phyloP scores from a whole-genome alignment of 805 yeast genomes.

The Saccharomyces mikatae region DNA sequence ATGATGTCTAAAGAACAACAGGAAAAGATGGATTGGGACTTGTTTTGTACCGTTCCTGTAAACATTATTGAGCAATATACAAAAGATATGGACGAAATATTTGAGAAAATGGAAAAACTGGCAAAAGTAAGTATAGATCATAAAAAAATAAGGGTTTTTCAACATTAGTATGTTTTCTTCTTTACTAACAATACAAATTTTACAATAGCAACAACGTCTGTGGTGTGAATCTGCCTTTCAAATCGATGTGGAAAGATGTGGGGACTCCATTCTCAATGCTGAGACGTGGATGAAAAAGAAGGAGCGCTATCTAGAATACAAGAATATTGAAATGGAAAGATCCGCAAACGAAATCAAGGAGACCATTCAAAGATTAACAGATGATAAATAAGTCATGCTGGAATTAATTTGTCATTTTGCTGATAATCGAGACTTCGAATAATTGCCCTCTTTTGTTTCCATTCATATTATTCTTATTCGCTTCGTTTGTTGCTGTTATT shows the following conservation, averaged over 20 bases:
- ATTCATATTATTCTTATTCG: background rate
- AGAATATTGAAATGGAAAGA: conserved; percentile 14
- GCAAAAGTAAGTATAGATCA: conserved; percentile 16
- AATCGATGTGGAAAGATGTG: conserved; percentile 25
- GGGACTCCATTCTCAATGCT: conserved; percentile 20
- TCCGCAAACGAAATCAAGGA: conserved; percentile 24
- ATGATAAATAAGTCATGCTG: conserved; percentile 3
- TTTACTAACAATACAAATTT: background rate
- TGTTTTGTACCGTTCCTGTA: conserved; percentile 24
- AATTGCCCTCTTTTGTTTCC: background rate
- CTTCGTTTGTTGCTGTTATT: background rate
- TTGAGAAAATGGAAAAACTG: conserved; percentile 17
- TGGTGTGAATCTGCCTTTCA: conserved; percentile 31
- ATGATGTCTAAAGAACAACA: conserved; percentile 1
- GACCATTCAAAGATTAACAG: conserved; percentile 20
- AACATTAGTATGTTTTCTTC: background rate
- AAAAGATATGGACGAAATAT: conserved; percentile 17
- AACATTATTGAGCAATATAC: conserved; percentile 26
- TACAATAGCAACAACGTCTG: conserved; percentile 16
- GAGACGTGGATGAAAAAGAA: conserved; percentile 26
- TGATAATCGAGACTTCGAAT: background rate
- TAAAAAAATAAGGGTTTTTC: background rate
- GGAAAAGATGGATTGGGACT: conserved; percentile 25
- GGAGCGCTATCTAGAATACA: conserved; percentile 19
- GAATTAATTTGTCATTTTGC: background rate